Base-by-base conservation (phyloP, 768 basidiomycete species). In the Ramaria rubella region DNA sequence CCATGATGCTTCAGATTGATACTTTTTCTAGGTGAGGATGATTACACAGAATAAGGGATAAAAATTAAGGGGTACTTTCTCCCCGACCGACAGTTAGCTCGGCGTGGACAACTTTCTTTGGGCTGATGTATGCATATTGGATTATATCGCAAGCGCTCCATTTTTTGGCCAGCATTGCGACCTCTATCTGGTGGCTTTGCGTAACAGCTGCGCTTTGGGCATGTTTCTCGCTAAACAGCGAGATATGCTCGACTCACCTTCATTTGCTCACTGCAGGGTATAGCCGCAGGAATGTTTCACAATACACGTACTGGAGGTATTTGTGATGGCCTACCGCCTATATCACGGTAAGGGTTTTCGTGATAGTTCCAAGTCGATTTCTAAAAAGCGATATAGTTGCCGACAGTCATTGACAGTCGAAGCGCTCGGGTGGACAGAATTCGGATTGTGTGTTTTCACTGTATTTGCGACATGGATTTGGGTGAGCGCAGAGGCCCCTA, bases 341-440 rank as follows among this genome's bases (percentile, higher is more conserved):
- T 83, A 59, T 82, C 83, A 17, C 71, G 80, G 78, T 81, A 57
- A 65, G 64, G 27, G 19, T 31, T 15, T 26, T 49, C 7, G 14
- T 21, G n/a, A 21, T 42, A 42, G 2, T 17, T 42, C 15, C 21
- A 42, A 4, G 38, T 8, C 23, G 40, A n/a, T 1, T 21, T 42
- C 45, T n/a, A 23, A 34, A 27, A 31, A 48, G 53, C 60, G 59
- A n/a, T n/a, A n/a, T 60, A 86, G 81, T 61, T 90, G 89, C 69
- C 76, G 85, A 61, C 82, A 88, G 66, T 80, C 80, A 2, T 70
- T 89, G 59, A 86, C 87, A 4, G 82, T 88, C 6, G 85, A 86
- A 68, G 83, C 83, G 1, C 65, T 90, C 15, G 86, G 85, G 4
- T 90, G 88, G 87, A 80, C 83, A 49, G 86, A 87, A 61, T 83